phyloP scores from a whole-genome alignment of 179 eudicot genomes.

The Amaranthus tricolor region DNA sequence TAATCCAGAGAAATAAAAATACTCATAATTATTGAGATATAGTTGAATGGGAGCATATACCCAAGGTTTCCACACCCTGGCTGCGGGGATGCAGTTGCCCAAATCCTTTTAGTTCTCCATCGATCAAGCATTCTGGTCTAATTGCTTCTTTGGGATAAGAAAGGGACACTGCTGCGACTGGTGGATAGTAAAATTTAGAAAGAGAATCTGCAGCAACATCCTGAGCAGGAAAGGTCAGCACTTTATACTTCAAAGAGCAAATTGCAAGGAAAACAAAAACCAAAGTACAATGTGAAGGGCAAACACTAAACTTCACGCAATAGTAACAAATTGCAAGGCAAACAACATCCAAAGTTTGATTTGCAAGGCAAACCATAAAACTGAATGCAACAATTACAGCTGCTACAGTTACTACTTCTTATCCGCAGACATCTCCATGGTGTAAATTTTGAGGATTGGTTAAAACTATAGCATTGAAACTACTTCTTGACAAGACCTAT shows the following conservation, averaged over 20 bases:
- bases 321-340: neutral
- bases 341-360: neutral
- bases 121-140: constrained; percentile 57
- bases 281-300: no score
- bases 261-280: neutral
- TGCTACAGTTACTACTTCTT: neutral
- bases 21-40: neutral
- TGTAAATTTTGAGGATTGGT: neutral
- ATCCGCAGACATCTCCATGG: neutral
- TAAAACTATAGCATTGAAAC: no score
- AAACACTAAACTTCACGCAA: neutral
- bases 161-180: constrained; percentile 85
- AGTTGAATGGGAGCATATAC: constrained; percentile 28
- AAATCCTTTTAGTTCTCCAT: constrained; percentile 81
- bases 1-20: neutral
- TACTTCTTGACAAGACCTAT: no score
- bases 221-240: constrained; percentile 34
- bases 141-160: constrained; percentile 79
- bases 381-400: neutral
- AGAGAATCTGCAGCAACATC: constrained; percentile 71
- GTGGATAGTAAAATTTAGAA: constrained; percentile 71
- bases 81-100: constrained; percentile 91
- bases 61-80: constrained; percentile 87
- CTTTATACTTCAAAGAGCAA: neutral
- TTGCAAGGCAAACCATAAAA: neutral